Evolutionary conservation across 1,284 basidiomycete species (phyloP).

Genomic region (Erythrobasidium hasegawianum): DNA sequence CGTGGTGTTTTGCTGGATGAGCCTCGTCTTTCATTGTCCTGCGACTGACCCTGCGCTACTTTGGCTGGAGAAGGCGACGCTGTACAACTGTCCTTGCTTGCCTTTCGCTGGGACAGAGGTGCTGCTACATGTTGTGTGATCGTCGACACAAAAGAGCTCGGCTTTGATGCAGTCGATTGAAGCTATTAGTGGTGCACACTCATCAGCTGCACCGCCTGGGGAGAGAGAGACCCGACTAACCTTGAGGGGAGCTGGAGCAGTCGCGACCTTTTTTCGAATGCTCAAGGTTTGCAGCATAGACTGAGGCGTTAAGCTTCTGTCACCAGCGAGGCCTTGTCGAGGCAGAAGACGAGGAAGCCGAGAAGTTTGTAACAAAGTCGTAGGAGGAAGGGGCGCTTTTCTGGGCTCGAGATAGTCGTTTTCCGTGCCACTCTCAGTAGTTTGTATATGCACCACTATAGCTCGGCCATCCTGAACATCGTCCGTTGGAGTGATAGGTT

Average conservation of each 20-base stretch:
- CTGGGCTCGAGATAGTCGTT: slow-evolving; percentile 12
- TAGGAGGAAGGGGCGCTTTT: slow-evolving; percentile 25
- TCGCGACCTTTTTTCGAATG: slow-evolving; percentile 11
- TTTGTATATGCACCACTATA: background rate
- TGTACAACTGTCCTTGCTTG: background rate
- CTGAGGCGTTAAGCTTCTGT: slow-evolving; percentile 5
- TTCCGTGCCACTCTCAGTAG: too few species aligned
- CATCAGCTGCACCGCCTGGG: background rate
- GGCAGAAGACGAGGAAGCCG: too few species aligned
- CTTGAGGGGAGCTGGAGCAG: slow-evolving; percentile 2
- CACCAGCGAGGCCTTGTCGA: background rate
- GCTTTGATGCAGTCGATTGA: background rate
- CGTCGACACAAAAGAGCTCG: background rate
- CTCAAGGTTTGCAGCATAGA: slow-evolving; percentile 26
- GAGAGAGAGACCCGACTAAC: background rate
- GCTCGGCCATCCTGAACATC: slow-evolving; percentile 2
- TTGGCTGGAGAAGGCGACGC: background rate
- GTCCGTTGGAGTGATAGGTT: slow-evolving; percentile 21
- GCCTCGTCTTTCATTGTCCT: background rate
- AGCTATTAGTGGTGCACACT: background rate
- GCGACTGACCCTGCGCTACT: background rate
- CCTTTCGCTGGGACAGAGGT: background rate
- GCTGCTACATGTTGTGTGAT: slow-evolving; percentile 7
- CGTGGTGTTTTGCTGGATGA: background rate
- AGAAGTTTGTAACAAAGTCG: background rate